These are phyloP conservation scores for Amaranthus hypochondriacus DNA, from an alignment of 148 eudicot species.

Conservation along the genomic window DNA sequence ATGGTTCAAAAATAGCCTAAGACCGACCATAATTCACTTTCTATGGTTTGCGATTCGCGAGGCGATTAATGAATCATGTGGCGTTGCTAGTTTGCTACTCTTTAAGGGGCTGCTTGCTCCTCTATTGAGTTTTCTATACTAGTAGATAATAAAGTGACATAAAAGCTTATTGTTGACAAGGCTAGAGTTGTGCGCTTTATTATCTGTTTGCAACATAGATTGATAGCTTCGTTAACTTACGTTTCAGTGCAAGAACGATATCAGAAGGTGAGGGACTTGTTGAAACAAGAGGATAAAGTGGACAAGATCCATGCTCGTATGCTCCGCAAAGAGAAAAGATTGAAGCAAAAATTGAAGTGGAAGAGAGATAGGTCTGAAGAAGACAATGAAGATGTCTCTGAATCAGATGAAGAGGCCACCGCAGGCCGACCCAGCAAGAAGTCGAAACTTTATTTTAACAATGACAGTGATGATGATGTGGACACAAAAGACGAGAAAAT, in stretches of 20 bases:
- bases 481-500: conserved; percentile 16
- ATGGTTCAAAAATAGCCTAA: too few species aligned
- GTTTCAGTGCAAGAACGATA: conserved; percentile 37
- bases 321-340: conserved; percentile 60
- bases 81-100: too few species aligned
- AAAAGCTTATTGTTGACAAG: neutral
- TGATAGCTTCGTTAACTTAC: neutral
- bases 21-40: too few species aligned
- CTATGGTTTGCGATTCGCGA: too few species aligned
- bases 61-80: too few species aligned
- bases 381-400: conserved; percentile 41
- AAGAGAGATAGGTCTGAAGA: conserved; percentile 49
- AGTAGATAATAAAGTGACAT: too few species aligned
- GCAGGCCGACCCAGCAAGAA: conserved; percentile 36
- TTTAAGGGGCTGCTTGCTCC: too few species aligned
- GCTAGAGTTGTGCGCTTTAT: neutral
- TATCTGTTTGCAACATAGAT: neutral
- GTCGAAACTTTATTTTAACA: conserved; percentile 45
- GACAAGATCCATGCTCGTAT: conserved; percentile 67
- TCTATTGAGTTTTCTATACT: too few species aligned
- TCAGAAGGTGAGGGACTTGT: conserved; percentile 42
- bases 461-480: conserved; percentile 37
- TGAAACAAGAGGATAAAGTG: conserved; percentile 55
- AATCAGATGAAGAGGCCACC: conserved; percentile 37
- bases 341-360: conserved; percentile 58